These are phyloP conservation scores for Ceratocystis destructans DNA, from an alignment of 2,329 filamentous ascomycete species.

Conservation along the genomic window DNA sequence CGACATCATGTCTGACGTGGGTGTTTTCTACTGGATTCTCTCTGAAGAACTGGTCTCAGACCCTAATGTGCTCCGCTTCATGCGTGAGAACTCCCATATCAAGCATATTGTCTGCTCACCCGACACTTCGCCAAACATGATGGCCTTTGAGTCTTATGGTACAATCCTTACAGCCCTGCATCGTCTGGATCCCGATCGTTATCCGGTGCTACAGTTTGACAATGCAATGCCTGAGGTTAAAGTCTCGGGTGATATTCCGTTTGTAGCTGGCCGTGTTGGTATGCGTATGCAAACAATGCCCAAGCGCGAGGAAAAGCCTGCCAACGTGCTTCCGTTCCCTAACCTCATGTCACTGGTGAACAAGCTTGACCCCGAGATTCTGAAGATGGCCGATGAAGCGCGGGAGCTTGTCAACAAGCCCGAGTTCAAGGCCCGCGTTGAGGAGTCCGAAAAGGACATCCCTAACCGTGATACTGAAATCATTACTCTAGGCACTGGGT, in stretches of 20 bases:
- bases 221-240: constrained; percentile 31
- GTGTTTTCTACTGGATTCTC: constrained; percentile 67
- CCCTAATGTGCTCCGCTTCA: constrained; percentile 52
- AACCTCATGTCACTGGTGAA: constrained; percentile 35
- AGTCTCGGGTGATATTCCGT: constrained; percentile 21
- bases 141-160: constrained; percentile 55
- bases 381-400: constrained; percentile 39
- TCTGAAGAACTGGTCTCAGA: constrained; percentile 53
- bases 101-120: constrained; percentile 66
- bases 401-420: constrained; percentile 30
- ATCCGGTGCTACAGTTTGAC: constrained; percentile 53
- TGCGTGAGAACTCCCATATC: constrained; percentile 43
- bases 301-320: constrained; percentile 32
- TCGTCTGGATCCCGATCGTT: constrained; percentile 59
- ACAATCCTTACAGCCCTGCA: constrained; percentile 54
- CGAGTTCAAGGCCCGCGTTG: constrained; percentile 36
- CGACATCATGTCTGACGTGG: constrained; percentile 49
- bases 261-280: constrained; percentile 33
- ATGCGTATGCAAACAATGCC: constrained; percentile 36
- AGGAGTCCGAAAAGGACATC: constrained; percentile 46
- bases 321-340: constrained; percentile 32
- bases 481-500: constrained; percentile 80
- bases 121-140: constrained; percentile 61
- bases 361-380: constrained; percentile 31
- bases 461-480: constrained; percentile 67